Evolutionary conservation across 2,329 filamentous ascomycete species (phyloP).

Genomic region (Dendryphion nanum): DNA sequence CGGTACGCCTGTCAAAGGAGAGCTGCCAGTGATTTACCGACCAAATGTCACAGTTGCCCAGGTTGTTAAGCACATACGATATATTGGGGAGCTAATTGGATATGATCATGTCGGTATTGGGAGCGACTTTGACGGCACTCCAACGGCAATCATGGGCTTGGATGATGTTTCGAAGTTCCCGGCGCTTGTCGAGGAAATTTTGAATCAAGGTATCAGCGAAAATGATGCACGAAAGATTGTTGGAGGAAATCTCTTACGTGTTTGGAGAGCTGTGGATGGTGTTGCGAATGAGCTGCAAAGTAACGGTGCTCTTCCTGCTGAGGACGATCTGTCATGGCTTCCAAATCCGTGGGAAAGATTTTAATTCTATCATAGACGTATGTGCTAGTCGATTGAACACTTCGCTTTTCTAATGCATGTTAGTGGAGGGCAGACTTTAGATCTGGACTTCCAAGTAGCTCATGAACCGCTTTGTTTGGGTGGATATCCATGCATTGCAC

Average conservation of each 20-base stretch:
- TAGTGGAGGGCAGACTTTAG: too few relatives aligned
- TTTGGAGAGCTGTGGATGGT: constrained; percentile 6
- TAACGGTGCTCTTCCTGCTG: neutral
- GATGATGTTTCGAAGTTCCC: constrained; percentile 9
- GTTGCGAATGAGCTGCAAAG: constrained; percentile 1
- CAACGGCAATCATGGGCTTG: constrained; percentile 1
- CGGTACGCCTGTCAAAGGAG: neutral
- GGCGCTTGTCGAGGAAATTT: constrained; percentile 2
- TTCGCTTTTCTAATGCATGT: too few relatives aligned
- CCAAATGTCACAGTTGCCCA: constrained; percentile 71
- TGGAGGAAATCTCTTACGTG: constrained; percentile 7
- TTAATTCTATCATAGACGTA: too few relatives aligned
- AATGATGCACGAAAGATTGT: constrained; percentile 2
- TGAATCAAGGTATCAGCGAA: constrained; percentile 4
- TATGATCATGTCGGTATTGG: constrained; percentile 87
- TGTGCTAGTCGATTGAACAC: too few relatives aligned
- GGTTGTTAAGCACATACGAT: constrained; percentile 74
- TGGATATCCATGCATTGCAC: too few relatives aligned
- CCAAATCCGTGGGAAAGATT: constrained; percentile 4
- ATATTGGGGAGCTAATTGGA: constrained; percentile 81
- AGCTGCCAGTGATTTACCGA: constrained; percentile 66
- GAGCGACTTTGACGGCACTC: constrained; percentile 32
- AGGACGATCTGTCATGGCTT: constrained; percentile 4
- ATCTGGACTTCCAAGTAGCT: too few relatives aligned
- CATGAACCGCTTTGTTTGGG: too few relatives aligned